A percentile compares a stretch with the other conserved stretches of the same genome.
phyloP scores from a whole-genome alignment of 116 monocot genomes.

The Iris pallida region DNA sequence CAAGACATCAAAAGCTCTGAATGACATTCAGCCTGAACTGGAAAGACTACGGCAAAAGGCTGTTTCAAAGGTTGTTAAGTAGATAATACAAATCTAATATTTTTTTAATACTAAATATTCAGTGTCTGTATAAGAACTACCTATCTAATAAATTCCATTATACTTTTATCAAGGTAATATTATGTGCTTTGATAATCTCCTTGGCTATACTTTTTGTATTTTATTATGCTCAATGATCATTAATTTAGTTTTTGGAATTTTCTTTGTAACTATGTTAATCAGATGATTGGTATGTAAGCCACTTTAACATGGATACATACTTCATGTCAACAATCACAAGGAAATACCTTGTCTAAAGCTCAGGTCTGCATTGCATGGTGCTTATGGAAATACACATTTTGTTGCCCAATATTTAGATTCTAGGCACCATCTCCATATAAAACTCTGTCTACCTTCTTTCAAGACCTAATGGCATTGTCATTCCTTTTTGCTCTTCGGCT shows the following conservation, averaged over 20 bases:
- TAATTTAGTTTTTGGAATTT: neutral
- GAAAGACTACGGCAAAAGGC: conserved; percentile 91
- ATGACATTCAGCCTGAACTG: conserved; percentile 93
- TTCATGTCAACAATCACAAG: neutral
- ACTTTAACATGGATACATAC: neutral
- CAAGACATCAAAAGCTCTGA: conserved; percentile 80
- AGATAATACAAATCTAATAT: neutral
- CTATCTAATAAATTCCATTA: no score
- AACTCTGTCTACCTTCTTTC: no score
- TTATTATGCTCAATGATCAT: neutral
- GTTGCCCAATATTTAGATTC: no score
- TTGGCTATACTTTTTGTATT: neutral
- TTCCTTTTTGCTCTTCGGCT: no score
- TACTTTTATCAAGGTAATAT: no score
- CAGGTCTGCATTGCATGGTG: neutral
- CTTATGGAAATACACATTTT: no score
- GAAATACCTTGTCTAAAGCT: conserved; percentile 5
- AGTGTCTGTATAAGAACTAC: no score
- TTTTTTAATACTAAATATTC: neutral
- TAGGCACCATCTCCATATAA: no score
- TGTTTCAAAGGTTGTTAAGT: conserved; percentile 59
- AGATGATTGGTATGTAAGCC: neutral
- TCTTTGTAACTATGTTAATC: neutral
- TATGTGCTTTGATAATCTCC: no score
- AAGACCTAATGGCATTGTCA: no score